Percentiles rank a stretch among this genome's conserved stretches.
Evolutionary conservation across 345 rosid species (phyloP).

Genomic region (Salix arbutifolia): DNA sequence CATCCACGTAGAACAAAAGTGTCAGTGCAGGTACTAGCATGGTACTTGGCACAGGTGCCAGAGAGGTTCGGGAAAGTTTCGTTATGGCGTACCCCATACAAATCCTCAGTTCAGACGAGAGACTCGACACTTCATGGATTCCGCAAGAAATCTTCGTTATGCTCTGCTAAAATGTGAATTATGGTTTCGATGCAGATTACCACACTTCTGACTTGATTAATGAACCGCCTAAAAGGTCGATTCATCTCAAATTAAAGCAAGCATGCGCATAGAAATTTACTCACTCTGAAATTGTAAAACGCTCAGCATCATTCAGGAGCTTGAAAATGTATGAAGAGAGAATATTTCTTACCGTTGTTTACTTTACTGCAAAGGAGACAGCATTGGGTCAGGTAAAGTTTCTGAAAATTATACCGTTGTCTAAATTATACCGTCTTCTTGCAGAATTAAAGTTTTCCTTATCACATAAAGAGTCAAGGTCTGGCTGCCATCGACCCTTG

Average conservation of each 20-base stretch:
- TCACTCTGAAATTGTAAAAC: too few species aligned
- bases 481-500: constrained; percentile 47
- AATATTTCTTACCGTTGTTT: constrained; percentile 39
- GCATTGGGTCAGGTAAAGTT: constrained; percentile 51
- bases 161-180: too few species aligned
- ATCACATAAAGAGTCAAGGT: constrained; percentile 67
- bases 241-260: too few species aligned
- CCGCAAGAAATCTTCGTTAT: neutral
- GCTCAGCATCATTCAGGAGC: neutral
- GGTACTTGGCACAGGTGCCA: neutral
- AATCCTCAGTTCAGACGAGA: neutral
- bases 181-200: too few species aligned
- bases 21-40: neutral
- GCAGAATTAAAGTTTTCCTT: constrained; percentile 60
- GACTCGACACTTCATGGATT: neutral
- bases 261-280: too few species aligned
- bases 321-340: neutral
- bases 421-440: constrained; percentile 83
- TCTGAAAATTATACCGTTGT: constrained; percentile 68
- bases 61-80: neutral
- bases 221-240: too few species aligned
- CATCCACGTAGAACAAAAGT: neutral
- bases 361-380: constrained; percentile 53
- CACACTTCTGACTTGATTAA: too few species aligned
- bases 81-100: neutral